Evolutionary conservation across 2,329 filamentous ascomycete species (phyloP), one percentile per base, ranked within the genome.

Genomic region (Daldinia eschscholtzii): DNA sequence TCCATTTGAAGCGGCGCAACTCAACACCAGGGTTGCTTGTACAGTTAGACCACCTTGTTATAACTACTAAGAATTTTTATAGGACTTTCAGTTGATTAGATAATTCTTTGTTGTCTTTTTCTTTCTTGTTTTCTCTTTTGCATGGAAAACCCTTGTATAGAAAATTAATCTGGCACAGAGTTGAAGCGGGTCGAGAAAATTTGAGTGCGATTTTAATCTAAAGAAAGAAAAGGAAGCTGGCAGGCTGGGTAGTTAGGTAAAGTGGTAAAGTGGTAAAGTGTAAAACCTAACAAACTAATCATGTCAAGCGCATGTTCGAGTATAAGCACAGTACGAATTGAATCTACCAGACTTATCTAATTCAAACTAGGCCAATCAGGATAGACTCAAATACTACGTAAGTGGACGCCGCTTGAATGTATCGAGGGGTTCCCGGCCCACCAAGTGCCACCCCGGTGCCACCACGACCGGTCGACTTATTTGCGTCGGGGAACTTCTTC

Each of bases 381-480:
- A 26, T 13, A 9, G 5, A 39, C 28, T 10, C 20, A 69, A 65
- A 64, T 62, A 60, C 18, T 57, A 52, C 55, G 65, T 58, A 69
- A 71, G 60, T 69, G 64, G 63, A 60, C 60, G 66, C 68, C 60
- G 63, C 65, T 66, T 67, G 53, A 67, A 67, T 63, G 61, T 67
- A 61, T 70, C 67, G 67, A 70, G 67, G 70, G 70, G 70, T 61
- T 68, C 65, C 70, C 46, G 67, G 64, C 26, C 67, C 70, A 70
- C 65, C 59, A 64, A 68, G 62, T 68, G 65, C 68, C 58, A 68
- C 65, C 46, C 46, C 60, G 52, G 59, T 63, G 55, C 64, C 64
- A 67, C 65, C 35, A 56, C 65, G 68, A 41, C 69, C 67, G 56
- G 70, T 68, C 67, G 56, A 70, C 67, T 70, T 70, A 67, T 63